Conservation (phyloP, 805 yeast species). For the Cyberlindnera nakhonratchasimensis region DNA sequence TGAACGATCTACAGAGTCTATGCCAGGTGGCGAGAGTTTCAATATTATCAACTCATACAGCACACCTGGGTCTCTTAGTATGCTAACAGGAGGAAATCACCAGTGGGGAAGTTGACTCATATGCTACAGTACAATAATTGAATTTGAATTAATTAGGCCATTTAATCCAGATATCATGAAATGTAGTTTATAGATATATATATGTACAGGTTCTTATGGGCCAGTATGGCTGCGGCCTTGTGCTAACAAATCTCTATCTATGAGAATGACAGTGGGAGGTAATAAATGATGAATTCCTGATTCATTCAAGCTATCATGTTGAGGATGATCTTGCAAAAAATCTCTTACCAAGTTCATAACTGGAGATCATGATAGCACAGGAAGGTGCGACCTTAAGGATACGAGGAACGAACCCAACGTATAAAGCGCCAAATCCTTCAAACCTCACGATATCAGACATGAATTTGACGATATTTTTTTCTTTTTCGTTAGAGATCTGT, state of each 20-base stretch:
- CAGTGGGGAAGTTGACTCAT: slow-evolving; percentile 12
- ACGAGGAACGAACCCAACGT: slow-evolving; percentile 83
- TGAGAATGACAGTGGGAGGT: no score
- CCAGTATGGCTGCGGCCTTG: neutral
- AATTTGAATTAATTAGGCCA: no score
- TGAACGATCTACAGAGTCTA: slow-evolving; percentile 5
- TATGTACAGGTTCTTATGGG: neutral
- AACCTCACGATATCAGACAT: slow-evolving; percentile 56
- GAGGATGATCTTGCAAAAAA: slow-evolving; percentile 32
- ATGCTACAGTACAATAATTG: no score
- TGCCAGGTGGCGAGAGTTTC: slow-evolving; percentile 7
- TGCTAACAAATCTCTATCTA: no score
- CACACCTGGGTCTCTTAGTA: slow-evolving; percentile 22
- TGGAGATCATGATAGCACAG: slow-evolving; percentile 97
- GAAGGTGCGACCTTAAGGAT: slow-evolving; percentile 92
- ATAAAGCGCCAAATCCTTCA: slow-evolving; percentile 85
- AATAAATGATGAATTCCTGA: neutral
- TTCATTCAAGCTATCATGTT: neutral
- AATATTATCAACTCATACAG: slow-evolving; percentile 22
- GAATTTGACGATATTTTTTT: slow-evolving; percentile 63
- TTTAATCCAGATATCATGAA: no score
- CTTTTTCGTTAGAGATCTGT: slow-evolving; percentile 51
- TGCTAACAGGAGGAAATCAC: slow-evolving; percentile 3
- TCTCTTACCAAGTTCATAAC: slow-evolving; percentile 85
- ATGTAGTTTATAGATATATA: neutral